Base-by-base conservation (phyloP, 106 monocot species). In the Apostasia ramifera region DNA sequence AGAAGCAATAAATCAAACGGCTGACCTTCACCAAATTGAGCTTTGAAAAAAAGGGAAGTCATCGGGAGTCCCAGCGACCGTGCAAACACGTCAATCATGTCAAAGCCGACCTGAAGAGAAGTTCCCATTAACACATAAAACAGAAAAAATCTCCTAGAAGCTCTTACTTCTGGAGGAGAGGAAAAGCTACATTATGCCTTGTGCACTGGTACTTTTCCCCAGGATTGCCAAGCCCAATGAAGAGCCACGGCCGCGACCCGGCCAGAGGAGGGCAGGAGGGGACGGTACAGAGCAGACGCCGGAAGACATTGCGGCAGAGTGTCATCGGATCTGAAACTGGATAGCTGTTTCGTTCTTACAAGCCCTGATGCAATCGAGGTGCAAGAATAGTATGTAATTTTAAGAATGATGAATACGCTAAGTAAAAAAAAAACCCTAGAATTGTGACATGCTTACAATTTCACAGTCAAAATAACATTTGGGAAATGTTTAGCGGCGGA, bases 161-260 rank as follows among this genome's bases (percentile, higher is more conserved):
- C 1, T 41, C 48, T 8, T 6, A 49, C 3, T 37, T 39, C 8
- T 55, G 9, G 37, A 43, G 44, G 3, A 8, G 26, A 56, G 60
- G n/a, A 46, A 57, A 65, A 47, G 3, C 49, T 82, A 92, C 98
- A 65, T 98, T 98, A 80, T 98, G 98, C 54, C 98, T 77, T 7
- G 98, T 93, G 78, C 37, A 72, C 53, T 78, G 69, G 81, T 81
- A 98, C 71, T 93, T 98, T 73, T 90, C 90, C 10, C 98, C 93
- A 3, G 98, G 98, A 58, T 98, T 98, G 38, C 98, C 98, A 7
- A 98, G 98, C 47, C 98, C 98, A 10, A 98, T 71, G 52, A 98
- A 71, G 56, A 98, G 85, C 93, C 93, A 98, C 41, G 98, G 98
- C 41, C 62, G 68, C 45, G 65, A 37, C 26, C 2, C 37, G 37